phyloP scores from a whole-genome alignment of 148 eudicot species.

The Rhododendron henanense region DNA sequence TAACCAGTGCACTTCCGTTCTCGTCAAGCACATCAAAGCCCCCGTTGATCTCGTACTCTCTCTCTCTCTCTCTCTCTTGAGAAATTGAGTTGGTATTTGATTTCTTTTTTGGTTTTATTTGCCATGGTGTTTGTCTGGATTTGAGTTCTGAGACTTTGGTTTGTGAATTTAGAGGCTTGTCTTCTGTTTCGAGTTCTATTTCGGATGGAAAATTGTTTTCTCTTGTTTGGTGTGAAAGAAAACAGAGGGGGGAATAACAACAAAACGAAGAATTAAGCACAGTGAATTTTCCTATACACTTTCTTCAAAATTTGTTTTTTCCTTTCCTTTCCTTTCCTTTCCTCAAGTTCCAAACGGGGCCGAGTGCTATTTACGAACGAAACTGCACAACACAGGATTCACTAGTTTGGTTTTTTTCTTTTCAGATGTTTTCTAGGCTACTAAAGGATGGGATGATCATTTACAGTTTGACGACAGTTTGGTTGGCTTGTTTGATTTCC shows the following conservation, averaged over 20 bases:
- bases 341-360: too few species aligned
- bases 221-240: background rate
- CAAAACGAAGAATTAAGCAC: too few species aligned
- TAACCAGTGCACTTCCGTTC: conserved; percentile 21
- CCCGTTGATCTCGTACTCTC: conserved; percentile 20
- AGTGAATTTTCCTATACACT: too few species aligned
- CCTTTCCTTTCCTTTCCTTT: too few species aligned
- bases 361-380: background rate
- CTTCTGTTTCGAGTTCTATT: background rate
- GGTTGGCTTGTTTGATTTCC: background rate
- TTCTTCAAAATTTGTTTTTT: background rate
- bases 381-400: background rate
- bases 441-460: background rate
- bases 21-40: conserved; percentile 25
- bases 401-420: background rate
- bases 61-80: background rate
- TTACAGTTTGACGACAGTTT: background rate
- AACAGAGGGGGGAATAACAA: background rate
- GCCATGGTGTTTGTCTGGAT: background rate
- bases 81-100: too few species aligned
- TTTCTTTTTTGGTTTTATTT: background rate
- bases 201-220: background rate
- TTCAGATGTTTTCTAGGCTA: background rate
- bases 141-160: background rate
- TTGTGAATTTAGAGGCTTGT: background rate